Base-by-base conservation (phyloP, 768 basidiomycete genomes). In the Pluteus cervinus region DNA sequence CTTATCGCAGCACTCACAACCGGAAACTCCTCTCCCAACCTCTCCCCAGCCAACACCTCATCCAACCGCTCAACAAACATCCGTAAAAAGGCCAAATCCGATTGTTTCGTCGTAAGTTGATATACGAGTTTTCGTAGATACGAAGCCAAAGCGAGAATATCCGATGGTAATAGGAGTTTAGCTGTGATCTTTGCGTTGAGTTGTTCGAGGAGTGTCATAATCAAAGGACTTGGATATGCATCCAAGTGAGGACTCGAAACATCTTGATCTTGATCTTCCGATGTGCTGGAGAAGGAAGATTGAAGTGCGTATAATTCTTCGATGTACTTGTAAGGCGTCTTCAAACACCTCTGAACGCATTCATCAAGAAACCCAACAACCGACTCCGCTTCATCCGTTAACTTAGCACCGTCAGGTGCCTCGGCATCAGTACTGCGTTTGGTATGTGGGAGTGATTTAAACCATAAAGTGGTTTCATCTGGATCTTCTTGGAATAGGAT, bases 241-340 rank as follows among this genome's bases (percentile, higher is more conserved):
- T 67, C 65, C 12, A 56, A 48, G n/a, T n/a, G n/a, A n/a, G n/a
- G n/a, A n/a, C n/a, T n/a, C n/a, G n/a, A n/a, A n/a, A n/a, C n/a
- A n/a, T n/a, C n/a, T n/a, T n/a, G n/a, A n/a, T n/a, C n/a, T n/a
- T 44, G 37, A 37, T 48, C 47, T 20, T 26, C 17, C n/a, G 37
- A 44, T 1, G 37, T 12, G 15, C 31, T 15, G 40, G 42, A 15
- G 26, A 29, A 30, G 6, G 47, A 24, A 25, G 50, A 5, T 37
- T 51, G 36, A 15, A 77, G 52, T 0, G 57, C 50, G 5, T 69
- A 55, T 44, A 81, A 58, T 16, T 80, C 80, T 49, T 96, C 92
- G 37, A 94, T 68, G 52, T 94, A 97, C 20, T 77, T 73, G 54
- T 91, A 86, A 0, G 90, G 87, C 2, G 82, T 84, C 57, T 85